Percentiles rank a stretch among this genome's conserved stretches.
phyloP scores from a whole-genome alignment of 1,139 yeast genomes.

The Geotrichum carabidarum region DNA sequence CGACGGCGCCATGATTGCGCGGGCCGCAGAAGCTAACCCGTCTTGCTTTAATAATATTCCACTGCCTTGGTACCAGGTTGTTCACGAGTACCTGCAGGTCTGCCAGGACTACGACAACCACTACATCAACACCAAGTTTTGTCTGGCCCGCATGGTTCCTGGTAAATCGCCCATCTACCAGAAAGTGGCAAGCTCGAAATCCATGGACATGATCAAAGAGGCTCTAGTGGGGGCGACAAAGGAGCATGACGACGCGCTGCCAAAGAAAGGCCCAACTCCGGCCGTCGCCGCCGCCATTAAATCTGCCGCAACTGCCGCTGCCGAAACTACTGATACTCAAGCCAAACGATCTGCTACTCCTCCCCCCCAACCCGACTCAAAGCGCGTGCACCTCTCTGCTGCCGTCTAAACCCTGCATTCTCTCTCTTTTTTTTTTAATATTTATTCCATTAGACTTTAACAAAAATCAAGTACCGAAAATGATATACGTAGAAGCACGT shows the following conservation, averaged over 20 bases:
- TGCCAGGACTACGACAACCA: constrained; percentile 57
- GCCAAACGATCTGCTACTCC: background rate
- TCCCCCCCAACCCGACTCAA: constrained; percentile 1
- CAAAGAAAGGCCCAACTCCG: constrained; percentile 8
- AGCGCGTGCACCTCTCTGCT: constrained; percentile 1
- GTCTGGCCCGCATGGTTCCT: constrained; percentile 71
- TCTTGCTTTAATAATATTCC: constrained; percentile 51
- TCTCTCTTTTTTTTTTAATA: background rate
- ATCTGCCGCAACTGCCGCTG: background rate
- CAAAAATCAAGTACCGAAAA: background rate
- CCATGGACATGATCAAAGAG: constrained; percentile 41
- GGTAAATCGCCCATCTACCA: constrained; percentile 66
- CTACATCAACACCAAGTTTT: constrained; percentile 70
- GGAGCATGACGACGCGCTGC: constrained; percentile 5
- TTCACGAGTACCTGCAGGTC: constrained; percentile 52
- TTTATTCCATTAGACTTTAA: background rate
- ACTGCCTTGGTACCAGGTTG: constrained; percentile 51
- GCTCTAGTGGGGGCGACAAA: constrained; percentile 13
- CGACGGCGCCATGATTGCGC: constrained; percentile 90
- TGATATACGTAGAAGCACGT: background rate
- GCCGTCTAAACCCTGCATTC: background rate
- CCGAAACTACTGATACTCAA: background rate
- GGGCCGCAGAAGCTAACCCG: constrained; percentile 82
- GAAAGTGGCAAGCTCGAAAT: constrained; percentile 52
- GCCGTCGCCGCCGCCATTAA: background rate